phyloP scores from a whole-genome alignment of 1,139 yeast genomes.

The Torulaspora globosa region DNA sequence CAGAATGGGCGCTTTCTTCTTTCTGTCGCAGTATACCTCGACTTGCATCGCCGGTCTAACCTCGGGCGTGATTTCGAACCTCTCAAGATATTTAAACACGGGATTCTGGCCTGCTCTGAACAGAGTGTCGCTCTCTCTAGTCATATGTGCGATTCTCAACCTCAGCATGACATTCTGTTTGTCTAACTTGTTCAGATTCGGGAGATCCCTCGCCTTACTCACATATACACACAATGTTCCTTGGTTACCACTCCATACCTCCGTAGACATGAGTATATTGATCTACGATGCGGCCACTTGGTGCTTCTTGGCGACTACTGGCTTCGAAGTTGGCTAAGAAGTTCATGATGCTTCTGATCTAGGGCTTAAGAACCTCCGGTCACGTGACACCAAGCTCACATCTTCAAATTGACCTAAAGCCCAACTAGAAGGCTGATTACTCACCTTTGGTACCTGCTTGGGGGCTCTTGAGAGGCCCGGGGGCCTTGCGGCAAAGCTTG shows the following conservation, averaged over 20 bases:
- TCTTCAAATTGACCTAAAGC: neutral
- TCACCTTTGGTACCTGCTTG: conserved; percentile 27
- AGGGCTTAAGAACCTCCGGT: neutral
- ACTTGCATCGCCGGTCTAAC: conserved; percentile 61
- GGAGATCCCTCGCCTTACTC: conserved; percentile 63
- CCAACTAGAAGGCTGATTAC: neutral
- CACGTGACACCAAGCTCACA: conserved; percentile 1
- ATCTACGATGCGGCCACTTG: neutral
- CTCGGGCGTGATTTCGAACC: conserved; percentile 62
- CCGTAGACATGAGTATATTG: conserved; percentile 18
- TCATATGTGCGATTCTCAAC: conserved; percentile 73
- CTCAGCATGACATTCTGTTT: conserved; percentile 88
- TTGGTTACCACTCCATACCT: conserved; percentile 33
- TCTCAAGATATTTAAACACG: conserved; percentile 72
- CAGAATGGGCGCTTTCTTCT: conserved; percentile 78
- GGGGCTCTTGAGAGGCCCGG: conserved; percentile 14
- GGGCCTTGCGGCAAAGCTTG: conserved; percentile 26
- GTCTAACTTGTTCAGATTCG: conserved; percentile 76
- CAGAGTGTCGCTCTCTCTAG: conserved; percentile 68
- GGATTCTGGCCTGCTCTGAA: conserved; percentile 91
- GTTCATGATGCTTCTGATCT: neutral
- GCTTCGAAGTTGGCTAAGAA: neutral
- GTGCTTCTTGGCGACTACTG: neutral
- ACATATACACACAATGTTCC: conserved; percentile 43
- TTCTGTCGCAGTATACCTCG: conserved; percentile 74